A percentile compares a stretch with the other conserved stretches of the same genome.
Conservation (phyloP, 1,139 yeast genomes). For the Magnusiomyces suaveolens region DNA sequence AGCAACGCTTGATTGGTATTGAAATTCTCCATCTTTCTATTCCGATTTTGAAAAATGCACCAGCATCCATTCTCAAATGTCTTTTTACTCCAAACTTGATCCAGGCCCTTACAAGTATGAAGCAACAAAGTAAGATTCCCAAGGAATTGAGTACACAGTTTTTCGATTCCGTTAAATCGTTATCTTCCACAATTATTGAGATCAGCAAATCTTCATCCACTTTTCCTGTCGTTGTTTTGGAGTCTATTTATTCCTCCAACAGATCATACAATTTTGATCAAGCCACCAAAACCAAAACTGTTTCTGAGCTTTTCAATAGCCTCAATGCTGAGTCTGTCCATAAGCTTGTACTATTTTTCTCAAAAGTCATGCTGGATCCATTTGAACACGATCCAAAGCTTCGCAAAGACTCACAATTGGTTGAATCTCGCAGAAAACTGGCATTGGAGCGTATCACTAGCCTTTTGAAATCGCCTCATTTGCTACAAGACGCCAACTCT, state of each 20-base stretch:
- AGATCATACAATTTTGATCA: conserved; percentile 69
- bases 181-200: conserved; percentile 37
- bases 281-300: conserved; percentile 63
- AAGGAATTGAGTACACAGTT: conserved; percentile 21
- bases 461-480: conserved; percentile 33
- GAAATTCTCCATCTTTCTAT: conserved; percentile 50
- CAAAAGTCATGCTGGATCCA: conserved; percentile 25
- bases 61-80: conserved; percentile 28
- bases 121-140: not conserved
- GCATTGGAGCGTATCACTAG: conserved; percentile 56
- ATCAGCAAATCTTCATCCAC: conserved; percentile 34
- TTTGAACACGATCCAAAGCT: conserved; percentile 28
- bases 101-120: not conserved
- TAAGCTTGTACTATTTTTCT: conserved; percentile 30
- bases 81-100: conserved; percentile 41
- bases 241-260: conserved; percentile 41
- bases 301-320: conserved; percentile 38
- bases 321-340: conserved; percentile 26
- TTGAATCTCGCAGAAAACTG: conserved; percentile 51
- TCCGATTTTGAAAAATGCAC: conserved; percentile 25
- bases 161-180: conserved; percentile 30
- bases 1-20: conserved; percentile 81
- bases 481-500: conserved; percentile 17
- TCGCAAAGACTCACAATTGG: not conserved
- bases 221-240: conserved; percentile 42